Evolutionary conservation across 495 filamentous ascomycete genomes (phyloP), one percentile per base, ranked within the genome.

Genomic region (Neohortaea acidophila): DNA sequence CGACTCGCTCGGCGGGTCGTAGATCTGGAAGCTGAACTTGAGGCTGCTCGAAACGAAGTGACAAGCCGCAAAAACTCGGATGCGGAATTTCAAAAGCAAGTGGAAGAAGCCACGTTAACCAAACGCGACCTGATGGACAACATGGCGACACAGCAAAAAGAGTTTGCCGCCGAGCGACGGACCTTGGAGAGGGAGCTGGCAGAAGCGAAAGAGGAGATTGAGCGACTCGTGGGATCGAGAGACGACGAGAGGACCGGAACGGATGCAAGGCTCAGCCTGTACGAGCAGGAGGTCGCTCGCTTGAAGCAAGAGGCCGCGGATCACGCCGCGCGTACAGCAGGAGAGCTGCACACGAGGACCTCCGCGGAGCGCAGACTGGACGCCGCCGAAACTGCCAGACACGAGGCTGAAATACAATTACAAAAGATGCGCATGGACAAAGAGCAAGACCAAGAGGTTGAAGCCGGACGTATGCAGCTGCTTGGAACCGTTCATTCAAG

Each of bases 121-220:
- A 99, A 99, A 58, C 75, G 81, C 51, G 89, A 99, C 51, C 70
- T 99, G 1, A 73, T 99, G 54, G 79, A 81, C 27, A 99, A 99
- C 51, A 77, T 99, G 55, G 84, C 94, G 50, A 81, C 86, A 22
- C 71, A 84, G 22, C 82, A 92, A 53, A 73, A 74, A 21, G 87
- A 96, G 52, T 94, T 94, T 51, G 67, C 79, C 29, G 74, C 75
- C 37, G 85, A 96, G 56, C 73, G 87, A 18, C 79, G 74, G 49
- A 76, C 70, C 8, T 64, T 94, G 13, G 80, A 93, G 48, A 61
- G 68, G 13, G 84, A 96, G 57, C 70, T 86, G 36, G 74, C 73
- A 38, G 71, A 72, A 20, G 66, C 82, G 38, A 82, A 79, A 46
- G 63, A 73, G 19, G 86, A 91, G 48, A 67, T 94, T 29, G 84